Conservation (phyloP, 768 basidiomycete species). For the Rhodotorula graminis region DNA sequence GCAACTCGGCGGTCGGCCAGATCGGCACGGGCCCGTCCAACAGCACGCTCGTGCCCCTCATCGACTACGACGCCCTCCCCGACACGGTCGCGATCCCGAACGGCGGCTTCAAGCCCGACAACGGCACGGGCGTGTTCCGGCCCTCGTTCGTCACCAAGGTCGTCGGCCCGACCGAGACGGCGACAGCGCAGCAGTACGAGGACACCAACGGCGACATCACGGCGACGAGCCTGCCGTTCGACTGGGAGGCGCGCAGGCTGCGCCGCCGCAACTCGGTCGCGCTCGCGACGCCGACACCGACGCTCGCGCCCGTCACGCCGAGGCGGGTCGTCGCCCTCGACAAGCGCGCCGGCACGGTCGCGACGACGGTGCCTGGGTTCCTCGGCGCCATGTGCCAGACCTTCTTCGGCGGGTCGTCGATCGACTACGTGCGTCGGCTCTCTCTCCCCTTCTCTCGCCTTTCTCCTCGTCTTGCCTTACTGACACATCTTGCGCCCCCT, state of each 20-base stretch:
- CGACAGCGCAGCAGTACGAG: neutral
- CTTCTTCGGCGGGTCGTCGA: constrained; percentile 38
- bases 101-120: constrained; percentile 30
- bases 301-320: neutral
- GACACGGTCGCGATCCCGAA: constrained; percentile 33
- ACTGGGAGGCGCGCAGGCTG: neutral
- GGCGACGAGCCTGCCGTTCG: neutral
- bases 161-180: neutral
- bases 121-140: neutral
- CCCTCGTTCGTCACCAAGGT: constrained; percentile 20
- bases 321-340: neutral
- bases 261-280: neutral
- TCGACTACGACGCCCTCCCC: constrained; percentile 36
- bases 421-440: constrained; percentile 3
- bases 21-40: neutral
- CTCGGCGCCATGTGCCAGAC: constrained; percentile 36
- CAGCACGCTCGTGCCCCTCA: constrained; percentile 5
- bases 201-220: neutral
- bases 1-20: constrained; percentile 27
- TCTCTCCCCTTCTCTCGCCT: neutral
- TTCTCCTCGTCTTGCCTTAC: neutral
- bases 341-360: constrained; percentile 4
- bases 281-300: neutral
- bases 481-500: neutral
- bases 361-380: constrained; percentile 10